These are phyloP conservation scores for Hanseniaspora clermontiae DNA, from an alignment of 805 yeast species.

Conservation along the genomic window DNA sequence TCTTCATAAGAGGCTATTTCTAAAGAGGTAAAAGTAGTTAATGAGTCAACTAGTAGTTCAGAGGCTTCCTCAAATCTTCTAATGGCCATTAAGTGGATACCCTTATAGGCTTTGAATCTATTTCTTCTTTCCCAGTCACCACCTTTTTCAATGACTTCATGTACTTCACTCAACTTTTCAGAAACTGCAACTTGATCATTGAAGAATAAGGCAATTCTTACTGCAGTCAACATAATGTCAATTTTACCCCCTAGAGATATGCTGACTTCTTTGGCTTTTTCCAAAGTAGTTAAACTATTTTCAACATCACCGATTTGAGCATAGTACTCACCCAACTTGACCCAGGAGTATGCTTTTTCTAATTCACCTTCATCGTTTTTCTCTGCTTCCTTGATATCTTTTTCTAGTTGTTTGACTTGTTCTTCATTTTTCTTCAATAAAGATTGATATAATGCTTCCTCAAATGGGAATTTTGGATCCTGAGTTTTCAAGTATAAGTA, in stretches of 20 bases:
- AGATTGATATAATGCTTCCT: conserved; percentile 41
- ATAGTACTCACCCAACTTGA: conserved; percentile 76
- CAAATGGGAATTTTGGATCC: conserved; percentile 40
- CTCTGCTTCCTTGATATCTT: conserved; percentile 38
- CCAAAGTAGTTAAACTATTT: conserved; percentile 53
- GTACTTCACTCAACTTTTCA: conserved; percentile 60
- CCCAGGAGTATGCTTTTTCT: conserved; percentile 65
- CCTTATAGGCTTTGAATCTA: conserved; percentile 81
- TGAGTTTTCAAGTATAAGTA: conserved; percentile 54
- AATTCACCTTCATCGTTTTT: conserved; percentile 68
- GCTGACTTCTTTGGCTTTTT: conserved; percentile 62
- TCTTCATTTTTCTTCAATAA: conserved; percentile 43
- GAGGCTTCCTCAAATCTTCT: conserved; percentile 82
- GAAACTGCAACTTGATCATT: conserved; percentile 61
- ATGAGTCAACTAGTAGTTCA: conserved; percentile 68
- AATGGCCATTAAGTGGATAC: conserved; percentile 70
- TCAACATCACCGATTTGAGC: conserved; percentile 69
- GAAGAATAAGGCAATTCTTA: conserved; percentile 81
- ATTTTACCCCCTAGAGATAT: conserved; percentile 85
- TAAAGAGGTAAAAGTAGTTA: conserved; percentile 89
- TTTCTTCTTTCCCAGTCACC: conserved; percentile 99
- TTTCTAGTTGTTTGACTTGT: conserved; percentile 37
- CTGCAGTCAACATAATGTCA: conserved; percentile 68
- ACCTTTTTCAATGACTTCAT: conserved; percentile 76
- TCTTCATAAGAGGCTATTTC: conserved; percentile 82